A percentile compares a stretch with the other conserved stretches of the same genome.
Evolutionary conservation across 2,329 filamentous ascomycete species (phyloP).

Genomic region (Moelleriella libera): DNA sequence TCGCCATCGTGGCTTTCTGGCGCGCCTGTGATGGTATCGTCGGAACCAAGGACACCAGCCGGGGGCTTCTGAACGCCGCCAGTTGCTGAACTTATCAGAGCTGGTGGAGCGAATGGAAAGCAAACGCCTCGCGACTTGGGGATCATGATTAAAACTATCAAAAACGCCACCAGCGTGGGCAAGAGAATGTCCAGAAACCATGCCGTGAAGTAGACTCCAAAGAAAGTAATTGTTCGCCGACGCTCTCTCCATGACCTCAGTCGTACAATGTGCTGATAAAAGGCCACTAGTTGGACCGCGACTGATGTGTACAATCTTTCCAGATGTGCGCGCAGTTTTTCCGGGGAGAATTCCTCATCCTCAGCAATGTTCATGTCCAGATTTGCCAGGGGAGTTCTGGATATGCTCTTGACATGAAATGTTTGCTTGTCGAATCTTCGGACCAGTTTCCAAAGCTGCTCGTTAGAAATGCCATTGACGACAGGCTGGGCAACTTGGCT

Average conservation of each 20-base stretch:
- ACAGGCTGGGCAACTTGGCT: conserved; percentile 35
- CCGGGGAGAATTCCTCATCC: conserved; percentile 72
- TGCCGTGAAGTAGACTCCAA: conserved; percentile 40
- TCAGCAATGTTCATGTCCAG: conserved; percentile 71
- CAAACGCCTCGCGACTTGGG: conserved; percentile 46
- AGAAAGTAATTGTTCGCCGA: conserved; percentile 51
- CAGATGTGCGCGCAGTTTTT: conserved; percentile 64
- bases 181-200: conserved; percentile 63
- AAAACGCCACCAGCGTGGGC: conserved; percentile 40
- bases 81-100: conserved; percentile 53
- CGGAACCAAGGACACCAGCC: conserved; percentile 58
- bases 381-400: conserved; percentile 37
- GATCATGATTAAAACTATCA: conserved; percentile 53
- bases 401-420: conserved; percentile 53
- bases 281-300: conserved; percentile 48
- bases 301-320: conserved; percentile 76
- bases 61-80: conserved; percentile 67
- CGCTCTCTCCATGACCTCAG: conserved; percentile 69
- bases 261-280: conserved; percentile 61
- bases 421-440: conserved; percentile 62
- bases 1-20: conserved; percentile 75
- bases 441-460: conserved; percentile 59
- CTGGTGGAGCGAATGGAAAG: conserved; percentile 66
- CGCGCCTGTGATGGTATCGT: conserved; percentile 66
- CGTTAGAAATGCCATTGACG: conserved; percentile 54